These are phyloP conservation scores for Forsythia viridissima DNA, from an alignment of 257 asterid genomes.

Conservation along the genomic window DNA sequence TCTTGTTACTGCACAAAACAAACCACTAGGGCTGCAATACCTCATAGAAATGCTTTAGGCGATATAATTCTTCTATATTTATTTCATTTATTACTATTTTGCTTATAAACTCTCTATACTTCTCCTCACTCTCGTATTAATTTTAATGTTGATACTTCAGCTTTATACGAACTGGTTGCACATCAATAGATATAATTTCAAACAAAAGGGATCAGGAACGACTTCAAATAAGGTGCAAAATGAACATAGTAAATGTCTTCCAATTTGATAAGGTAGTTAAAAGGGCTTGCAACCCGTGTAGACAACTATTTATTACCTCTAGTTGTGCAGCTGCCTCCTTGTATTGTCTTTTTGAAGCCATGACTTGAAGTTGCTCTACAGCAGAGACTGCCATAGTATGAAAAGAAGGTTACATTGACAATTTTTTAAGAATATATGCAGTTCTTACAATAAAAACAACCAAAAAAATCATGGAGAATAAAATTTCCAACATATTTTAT, in stretches of 20 bases:
- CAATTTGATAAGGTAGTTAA: background rate
- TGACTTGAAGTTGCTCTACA: slow-evolving; percentile 94
- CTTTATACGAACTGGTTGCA: background rate
- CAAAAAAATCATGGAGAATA: background rate
- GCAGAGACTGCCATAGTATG: slow-evolving; percentile 74
- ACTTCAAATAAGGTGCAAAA: background rate
- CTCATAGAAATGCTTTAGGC: background rate
- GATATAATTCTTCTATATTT: background rate
- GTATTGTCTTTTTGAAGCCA: slow-evolving; percentile 98
- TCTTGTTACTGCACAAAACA: background rate
- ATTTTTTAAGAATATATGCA: background rate
- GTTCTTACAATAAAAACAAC: background rate
- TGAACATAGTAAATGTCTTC: background rate
- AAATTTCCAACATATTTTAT: background rate
- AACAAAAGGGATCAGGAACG: background rate
- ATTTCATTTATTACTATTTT: background rate
- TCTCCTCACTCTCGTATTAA: background rate
- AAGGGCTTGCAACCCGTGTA: slow-evolving; percentile 14
- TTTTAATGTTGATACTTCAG: background rate
- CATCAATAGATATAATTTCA: background rate
- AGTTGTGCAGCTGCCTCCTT: slow-evolving; percentile 99
- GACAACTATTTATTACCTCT: slow-evolving; percentile 61
- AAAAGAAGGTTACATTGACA: slow-evolving; percentile 21
- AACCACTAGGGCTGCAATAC: background rate
- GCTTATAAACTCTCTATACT: background rate